Evolutionary conservation across 2,329 filamentous ascomycete species (phyloP).

Genomic region (Alternaria infectoria): DNA sequence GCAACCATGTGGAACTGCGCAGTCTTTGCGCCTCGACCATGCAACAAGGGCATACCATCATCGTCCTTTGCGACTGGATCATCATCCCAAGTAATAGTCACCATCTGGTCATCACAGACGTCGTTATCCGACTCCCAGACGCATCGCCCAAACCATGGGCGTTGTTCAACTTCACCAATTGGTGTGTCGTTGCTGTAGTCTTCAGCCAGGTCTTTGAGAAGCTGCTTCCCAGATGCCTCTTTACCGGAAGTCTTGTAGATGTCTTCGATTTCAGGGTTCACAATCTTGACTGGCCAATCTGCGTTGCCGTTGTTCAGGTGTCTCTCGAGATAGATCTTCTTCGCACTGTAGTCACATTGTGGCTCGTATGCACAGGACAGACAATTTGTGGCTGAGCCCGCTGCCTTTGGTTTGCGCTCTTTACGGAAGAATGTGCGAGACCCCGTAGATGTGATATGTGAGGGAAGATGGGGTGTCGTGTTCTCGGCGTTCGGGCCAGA

Average conservation of each 20-base stretch:
- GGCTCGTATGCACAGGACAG: constrained; percentile 76
- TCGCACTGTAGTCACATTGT: constrained; percentile 83
- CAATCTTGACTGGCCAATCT: constrained; percentile 84
- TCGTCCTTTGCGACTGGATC: constrained; percentile 53
- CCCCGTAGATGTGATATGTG: constrained; percentile 76
- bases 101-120: constrained; percentile 90
- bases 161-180: constrained; percentile 54
- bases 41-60: constrained; percentile 17
- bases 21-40: constrained; percentile 72
- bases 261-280: constrained; percentile 92
- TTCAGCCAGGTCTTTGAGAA: constrained; percentile 58
- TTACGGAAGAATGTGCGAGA: constrained; percentile 78
- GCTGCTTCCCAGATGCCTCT: constrained; percentile 58
- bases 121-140: constrained; percentile 94
- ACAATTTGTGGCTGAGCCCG: constrained; percentile 84
- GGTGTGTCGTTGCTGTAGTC: constrained; percentile 65
- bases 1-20: constrained; percentile 95
- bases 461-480: constrained; percentile 71
- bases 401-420: constrained; percentile 74
- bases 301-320: constrained; percentile 71
- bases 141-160: constrained; percentile 86
- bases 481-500: constrained; percentile 57
- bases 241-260: constrained; percentile 58
- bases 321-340: constrained; percentile 77
- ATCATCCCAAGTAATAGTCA: constrained; percentile 87